Percentiles rank a stretch among this genome's conserved stretches.
phyloP scores from a whole-genome alignment of 495 filamentous ascomycete genomes.

The Sordaria brevicollis region DNA sequence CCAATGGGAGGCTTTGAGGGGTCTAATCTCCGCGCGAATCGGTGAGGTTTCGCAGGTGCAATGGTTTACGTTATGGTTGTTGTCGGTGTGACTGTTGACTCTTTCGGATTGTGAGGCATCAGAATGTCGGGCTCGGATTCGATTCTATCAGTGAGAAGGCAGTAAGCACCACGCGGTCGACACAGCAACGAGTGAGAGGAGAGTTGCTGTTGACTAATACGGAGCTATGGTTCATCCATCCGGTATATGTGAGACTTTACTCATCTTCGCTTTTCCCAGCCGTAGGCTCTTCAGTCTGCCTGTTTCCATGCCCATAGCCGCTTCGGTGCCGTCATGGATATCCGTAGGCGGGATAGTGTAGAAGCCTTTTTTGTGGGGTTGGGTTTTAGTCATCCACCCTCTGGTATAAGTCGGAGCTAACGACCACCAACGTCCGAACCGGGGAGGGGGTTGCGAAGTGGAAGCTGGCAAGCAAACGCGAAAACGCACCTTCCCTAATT shows the following conservation, averaged over 20 bases:
- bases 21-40: background rate
- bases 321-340: background rate
- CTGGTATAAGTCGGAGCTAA: background rate
- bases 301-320: background rate
- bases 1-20: background rate
- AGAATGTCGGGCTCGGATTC: background rate
- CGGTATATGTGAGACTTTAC: background rate
- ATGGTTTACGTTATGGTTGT: background rate
- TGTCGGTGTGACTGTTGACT: background rate
- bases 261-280: background rate
- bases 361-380: background rate
- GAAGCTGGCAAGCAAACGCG: background rate
- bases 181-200: too few relatives aligned
- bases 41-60: background rate
- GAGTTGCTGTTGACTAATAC: background rate
- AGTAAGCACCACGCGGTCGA: background rate
- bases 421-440: background rate
- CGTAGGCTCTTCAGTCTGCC: too few relatives aligned
- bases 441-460: background rate
- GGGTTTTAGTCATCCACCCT: background rate
- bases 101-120: background rate
- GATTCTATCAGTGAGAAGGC: background rate
- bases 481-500: background rate
- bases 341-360: background rate
- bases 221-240: background rate